These are phyloP conservation scores for Phytophthora boehmeriae DNA, from an alignment of 352 stramenopile species.

Conservation along the genomic window DNA sequence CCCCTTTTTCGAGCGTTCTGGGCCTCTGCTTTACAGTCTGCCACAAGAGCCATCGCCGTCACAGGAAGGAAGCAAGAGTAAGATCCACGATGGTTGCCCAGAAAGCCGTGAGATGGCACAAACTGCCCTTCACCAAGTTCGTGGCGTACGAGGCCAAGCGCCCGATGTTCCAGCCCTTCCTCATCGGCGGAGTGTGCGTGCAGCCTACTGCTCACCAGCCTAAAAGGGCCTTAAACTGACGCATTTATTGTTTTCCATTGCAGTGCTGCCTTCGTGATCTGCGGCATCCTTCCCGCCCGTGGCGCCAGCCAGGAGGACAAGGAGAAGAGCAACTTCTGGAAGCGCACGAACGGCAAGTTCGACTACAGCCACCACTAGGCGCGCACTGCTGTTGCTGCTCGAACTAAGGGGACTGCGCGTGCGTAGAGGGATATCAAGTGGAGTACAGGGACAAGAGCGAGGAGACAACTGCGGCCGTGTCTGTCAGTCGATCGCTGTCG, in stretches of 20 bases:
- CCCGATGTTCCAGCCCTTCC: conserved; percentile 86
- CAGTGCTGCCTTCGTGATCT: conserved; percentile 81
- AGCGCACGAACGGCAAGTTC: conserved; percentile 85
- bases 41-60: conserved; percentile 28
- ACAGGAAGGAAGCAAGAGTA: conserved; percentile 11
- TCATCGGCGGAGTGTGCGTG: conserved; percentile 78
- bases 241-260: neutral
- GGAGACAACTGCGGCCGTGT: neutral
- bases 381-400: neutral
- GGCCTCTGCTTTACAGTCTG: conserved; percentile 10
- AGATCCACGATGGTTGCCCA: conserved; percentile 51
- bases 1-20: conserved; percentile 21
- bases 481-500: neutral
- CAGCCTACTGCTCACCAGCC: neutral
- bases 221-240: neutral
- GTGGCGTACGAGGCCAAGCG: conserved; percentile 77
- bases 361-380: conserved; percentile 81
- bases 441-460: neutral
- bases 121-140: conserved; percentile 79
- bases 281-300: conserved; percentile 80
- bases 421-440: conserved; percentile 1
- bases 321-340: conserved; percentile 88
- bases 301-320: conserved; percentile 83
- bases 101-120: conserved; percentile 87
- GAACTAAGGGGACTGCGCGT: conserved; percentile 1